A percentile compares a stretch with the other conserved stretches of the same genome.
Conservation (phyloP, 73 alveolate genomes). For the Paramecium sexaurelia region DNA sequence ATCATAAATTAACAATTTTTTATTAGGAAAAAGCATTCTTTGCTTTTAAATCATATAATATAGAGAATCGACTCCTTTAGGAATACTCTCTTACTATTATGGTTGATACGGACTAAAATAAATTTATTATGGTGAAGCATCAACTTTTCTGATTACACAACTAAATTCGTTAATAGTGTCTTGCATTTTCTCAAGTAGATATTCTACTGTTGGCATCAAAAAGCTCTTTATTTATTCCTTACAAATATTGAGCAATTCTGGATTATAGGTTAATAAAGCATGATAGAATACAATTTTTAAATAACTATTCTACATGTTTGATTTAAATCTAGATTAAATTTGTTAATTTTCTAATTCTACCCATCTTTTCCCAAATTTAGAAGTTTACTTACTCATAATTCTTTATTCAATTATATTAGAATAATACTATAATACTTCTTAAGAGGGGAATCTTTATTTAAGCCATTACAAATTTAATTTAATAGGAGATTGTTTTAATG, state of each 20-base stretch:
- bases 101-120: background rate
- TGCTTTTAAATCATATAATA: background rate
- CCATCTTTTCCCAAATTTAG: constrained; percentile 36
- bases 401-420: constrained; percentile 1
- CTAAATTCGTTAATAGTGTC: constrained; percentile 14
- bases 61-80: background rate
- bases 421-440: constrained; percentile 41
- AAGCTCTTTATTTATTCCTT: constrained; percentile 41
- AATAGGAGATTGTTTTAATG: constrained; percentile 3
- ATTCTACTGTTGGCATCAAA: constrained; percentile 60
- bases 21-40: constrained; percentile 90
- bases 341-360: background rate
- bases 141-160: constrained; percentile 43
- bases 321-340: background rate
- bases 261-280: constrained; percentile 29
- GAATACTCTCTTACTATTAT: background rate
- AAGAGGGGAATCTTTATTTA: constrained; percentile 14
- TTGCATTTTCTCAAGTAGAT: constrained; percentile 4
- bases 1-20: constrained; percentile 96
- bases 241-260: background rate
- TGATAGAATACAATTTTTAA: background rate
- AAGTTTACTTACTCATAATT: background rate
- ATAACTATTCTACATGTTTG: background rate
- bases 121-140: constrained; percentile 3
- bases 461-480: background rate